Percentiles rank a stretch among this genome's conserved stretches.
phyloP scores from a whole-genome alignment of 495 filamentous ascomycete genomes.

The Thermochaetoides thermophila region DNA sequence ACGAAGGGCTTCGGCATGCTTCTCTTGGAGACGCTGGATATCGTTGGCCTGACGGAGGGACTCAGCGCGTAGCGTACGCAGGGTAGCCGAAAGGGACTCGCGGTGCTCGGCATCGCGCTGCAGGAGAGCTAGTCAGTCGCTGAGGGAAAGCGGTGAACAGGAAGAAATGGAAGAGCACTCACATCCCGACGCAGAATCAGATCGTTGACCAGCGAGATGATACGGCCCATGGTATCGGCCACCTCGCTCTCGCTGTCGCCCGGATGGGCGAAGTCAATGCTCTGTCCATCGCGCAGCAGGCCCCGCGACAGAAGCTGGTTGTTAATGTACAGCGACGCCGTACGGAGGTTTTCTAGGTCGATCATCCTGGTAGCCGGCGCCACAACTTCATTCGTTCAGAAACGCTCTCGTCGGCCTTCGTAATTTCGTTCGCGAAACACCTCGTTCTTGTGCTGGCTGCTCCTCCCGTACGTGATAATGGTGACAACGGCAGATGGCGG shows the following conservation, averaged over 20 bases:
- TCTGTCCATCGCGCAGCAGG: conserved; percentile 65
- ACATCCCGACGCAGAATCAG: conserved; percentile 72
- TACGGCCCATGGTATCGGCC: conserved; percentile 60
- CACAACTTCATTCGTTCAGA: conserved; percentile 4
- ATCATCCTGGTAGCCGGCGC: conserved; percentile 31
- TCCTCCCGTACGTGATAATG: too few relatives aligned
- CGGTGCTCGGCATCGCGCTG: conserved; percentile 82
- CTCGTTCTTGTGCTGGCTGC: too few relatives aligned
- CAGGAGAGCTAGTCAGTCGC: conserved; percentile 4
- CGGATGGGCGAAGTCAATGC: conserved; percentile 74
- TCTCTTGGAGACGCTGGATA: conserved; percentile 45
- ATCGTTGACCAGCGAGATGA: conserved; percentile 90
- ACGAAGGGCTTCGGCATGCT: conserved; percentile 55
- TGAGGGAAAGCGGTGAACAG: background rate
- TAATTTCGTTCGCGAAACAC: too few relatives aligned
- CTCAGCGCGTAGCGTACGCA: conserved; percentile 57
- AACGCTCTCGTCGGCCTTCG: too few relatives aligned
- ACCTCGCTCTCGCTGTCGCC: conserved; percentile 47
- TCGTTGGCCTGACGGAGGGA: conserved; percentile 54
- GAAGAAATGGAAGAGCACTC: conserved; percentile 17
- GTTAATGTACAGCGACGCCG: conserved; percentile 90
- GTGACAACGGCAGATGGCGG: too few relatives aligned
- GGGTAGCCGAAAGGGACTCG: conserved; percentile 62
- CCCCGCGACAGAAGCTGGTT: conserved; percentile 85
- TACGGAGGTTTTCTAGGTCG: conserved; percentile 67